Evolutionary conservation across 306 rosid genomes (phyloP).

Genomic region (Corylus avellana): DNA sequence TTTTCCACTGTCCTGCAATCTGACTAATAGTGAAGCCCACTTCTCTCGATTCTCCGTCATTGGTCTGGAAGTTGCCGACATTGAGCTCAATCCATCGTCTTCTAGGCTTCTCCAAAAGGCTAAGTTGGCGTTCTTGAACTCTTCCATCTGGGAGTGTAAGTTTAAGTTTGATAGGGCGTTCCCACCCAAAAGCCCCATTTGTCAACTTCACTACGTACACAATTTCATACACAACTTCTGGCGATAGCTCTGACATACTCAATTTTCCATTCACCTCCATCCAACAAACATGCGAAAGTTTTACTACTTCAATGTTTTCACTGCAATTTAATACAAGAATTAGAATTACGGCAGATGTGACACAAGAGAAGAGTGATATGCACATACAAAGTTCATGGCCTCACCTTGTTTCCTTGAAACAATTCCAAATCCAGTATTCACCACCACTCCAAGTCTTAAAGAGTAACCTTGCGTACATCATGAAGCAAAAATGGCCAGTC

Average conservation of each 20-base stretch:
- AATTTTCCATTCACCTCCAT: slow-evolving; percentile 22
- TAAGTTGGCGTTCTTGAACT: background rate
- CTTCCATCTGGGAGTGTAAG: background rate
- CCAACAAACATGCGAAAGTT: background rate
- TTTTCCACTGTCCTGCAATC: slow-evolving; percentile 15
- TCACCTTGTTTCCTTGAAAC: slow-evolving; percentile 22
- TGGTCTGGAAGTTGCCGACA: background rate
- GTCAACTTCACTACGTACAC: slow-evolving; percentile 21
- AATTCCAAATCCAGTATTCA: slow-evolving; percentile 15
- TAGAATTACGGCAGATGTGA: too few relatives aligned
- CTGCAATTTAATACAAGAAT: background rate
- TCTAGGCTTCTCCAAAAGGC: slow-evolving; percentile 10
- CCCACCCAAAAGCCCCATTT: slow-evolving; percentile 27
- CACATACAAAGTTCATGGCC: background rate
- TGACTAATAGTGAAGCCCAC: slow-evolving; percentile 6
- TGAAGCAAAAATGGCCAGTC: background rate
- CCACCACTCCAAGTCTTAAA: background rate
- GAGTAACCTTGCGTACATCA: slow-evolving; percentile 18
- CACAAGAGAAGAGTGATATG: too few relatives aligned
- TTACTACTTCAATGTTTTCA: slow-evolving; percentile 22
- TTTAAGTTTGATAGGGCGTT: slow-evolving; percentile 8
- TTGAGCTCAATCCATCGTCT: slow-evolving; percentile 12
- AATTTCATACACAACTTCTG: slow-evolving; percentile 15
- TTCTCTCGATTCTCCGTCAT: background rate
- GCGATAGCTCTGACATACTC: slow-evolving; percentile 18